A percentile compares a stretch with the other conserved stretches of the same genome.
Conservation (phyloP, 176 grass and related monocot genomes). For the Cenchrus fungigraminus region DNA sequence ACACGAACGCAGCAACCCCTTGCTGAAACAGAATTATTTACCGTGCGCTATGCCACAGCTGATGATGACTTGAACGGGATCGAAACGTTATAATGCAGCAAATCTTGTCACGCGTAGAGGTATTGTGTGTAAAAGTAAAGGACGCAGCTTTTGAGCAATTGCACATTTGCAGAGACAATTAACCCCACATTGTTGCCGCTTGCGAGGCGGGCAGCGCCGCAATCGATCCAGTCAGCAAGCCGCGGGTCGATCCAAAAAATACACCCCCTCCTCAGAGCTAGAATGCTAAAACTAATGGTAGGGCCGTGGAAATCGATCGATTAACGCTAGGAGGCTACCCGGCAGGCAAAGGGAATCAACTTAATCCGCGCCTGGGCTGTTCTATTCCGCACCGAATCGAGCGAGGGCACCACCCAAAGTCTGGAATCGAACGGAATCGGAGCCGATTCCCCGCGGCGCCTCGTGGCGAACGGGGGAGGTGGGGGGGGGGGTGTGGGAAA, state of each 20-base stretch:
- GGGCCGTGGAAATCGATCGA: neutral
- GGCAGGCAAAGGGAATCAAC: too few relatives aligned
- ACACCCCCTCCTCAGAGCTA: neutral
- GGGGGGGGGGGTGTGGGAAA: neutral
- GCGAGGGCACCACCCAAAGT: too few relatives aligned
- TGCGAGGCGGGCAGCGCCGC: neutral
- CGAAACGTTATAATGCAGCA: neutral
- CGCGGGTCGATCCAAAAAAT: neutral
- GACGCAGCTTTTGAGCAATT: neutral
- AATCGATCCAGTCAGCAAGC: neutral
- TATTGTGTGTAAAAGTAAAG: neutral
- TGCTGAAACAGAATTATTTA: neutral
- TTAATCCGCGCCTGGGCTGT: neutral
- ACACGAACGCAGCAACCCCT: neutral
- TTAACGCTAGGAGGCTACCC: neutral
- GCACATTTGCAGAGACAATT: neutral
- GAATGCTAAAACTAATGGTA: neutral
- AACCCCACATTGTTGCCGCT: neutral
- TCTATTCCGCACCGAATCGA: neutral
- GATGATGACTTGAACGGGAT: neutral
- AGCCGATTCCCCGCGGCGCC: neutral
- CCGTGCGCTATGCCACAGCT: too few relatives aligned
- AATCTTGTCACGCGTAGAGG: neutral
- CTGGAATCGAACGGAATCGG: neutral
- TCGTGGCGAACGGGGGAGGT: neutral